Evolutionary conservation across 768 basidiomycete species (phyloP).

Genomic region (Dacryopinax primogenitus): DNA sequence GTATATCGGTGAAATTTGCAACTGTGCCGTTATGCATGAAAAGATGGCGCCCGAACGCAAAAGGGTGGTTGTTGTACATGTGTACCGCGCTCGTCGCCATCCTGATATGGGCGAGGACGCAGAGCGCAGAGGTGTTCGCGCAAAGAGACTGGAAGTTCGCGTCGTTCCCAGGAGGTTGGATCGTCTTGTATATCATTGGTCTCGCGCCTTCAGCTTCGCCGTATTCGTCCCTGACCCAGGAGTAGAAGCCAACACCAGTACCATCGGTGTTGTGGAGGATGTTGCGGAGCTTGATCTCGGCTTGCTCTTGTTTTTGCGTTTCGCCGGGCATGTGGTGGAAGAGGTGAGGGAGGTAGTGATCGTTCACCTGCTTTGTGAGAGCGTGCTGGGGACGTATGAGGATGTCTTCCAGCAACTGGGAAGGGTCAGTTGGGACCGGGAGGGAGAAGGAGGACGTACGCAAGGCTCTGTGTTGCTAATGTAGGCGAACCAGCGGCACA

Average conservation of each 20-base stretch:
- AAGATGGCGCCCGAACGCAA: constrained; percentile 22
- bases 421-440: background rate
- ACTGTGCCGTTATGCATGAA: constrained; percentile 27
- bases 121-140: constrained; percentile 21
- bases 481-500: constrained; percentile 28
- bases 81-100: constrained; percentile 23
- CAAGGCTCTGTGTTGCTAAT: constrained; percentile 22
- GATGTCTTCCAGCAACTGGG: constrained; percentile 23
- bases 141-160: constrained; percentile 21
- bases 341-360: constrained; percentile 23
- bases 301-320: constrained; percentile 15
- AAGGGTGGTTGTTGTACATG: constrained; percentile 23
- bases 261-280: constrained; percentile 23
- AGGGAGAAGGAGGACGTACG: background rate
- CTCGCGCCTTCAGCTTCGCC: constrained; percentile 21
- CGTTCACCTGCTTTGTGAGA: constrained; percentile 24
- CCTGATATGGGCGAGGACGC: constrained; percentile 26
- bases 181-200: constrained; percentile 21
- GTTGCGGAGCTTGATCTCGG: constrained; percentile 22
- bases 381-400: constrained; percentile 22
- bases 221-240: constrained; percentile 14
- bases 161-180: constrained; percentile 23
- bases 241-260: constrained; percentile 10
- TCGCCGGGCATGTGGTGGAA: constrained; percentile 21
- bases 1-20: constrained; percentile 19